These are phyloP conservation scores for Coriaria nepalensis DNA, from an alignment of 306 rosid species.

Conservation along the genomic window DNA sequence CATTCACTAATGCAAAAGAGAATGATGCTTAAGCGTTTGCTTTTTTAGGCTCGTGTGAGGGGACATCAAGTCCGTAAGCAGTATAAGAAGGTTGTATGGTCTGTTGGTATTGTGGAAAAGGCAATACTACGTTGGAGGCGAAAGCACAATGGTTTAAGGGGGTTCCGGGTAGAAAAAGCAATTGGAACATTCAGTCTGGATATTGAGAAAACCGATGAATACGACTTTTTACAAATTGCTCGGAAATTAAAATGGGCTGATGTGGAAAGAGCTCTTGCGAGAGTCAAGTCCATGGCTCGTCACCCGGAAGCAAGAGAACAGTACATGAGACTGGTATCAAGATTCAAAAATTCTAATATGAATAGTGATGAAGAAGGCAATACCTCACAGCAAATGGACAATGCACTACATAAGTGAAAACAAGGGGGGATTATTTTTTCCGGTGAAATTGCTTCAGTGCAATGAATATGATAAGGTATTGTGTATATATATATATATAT, in stretches of 20 bases:
- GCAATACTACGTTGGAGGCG: conserved; percentile 70
- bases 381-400: conserved; percentile 2
- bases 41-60: conserved; percentile 57
- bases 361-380: conserved; percentile 9
- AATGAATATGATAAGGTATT: too few species aligned
- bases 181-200: conserved; percentile 20
- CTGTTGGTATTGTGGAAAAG: conserved; percentile 62
- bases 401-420: conserved; percentile 2
- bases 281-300: conserved; percentile 53
- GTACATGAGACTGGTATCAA: conserved; percentile 45
- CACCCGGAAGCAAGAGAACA: conserved; percentile 53
- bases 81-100: conserved; percentile 54
- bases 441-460: neutral
- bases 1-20: too few species aligned
- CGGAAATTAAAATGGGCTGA: conserved; percentile 50
- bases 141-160: conserved; percentile 51
- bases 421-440: neutral
- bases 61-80: conserved; percentile 63
- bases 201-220: conserved; percentile 36
- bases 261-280: conserved; percentile 53
- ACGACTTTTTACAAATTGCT: conserved; percentile 49
- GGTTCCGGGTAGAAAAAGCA: conserved; percentile 32
- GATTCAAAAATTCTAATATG: conserved; percentile 40
- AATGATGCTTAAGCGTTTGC: neutral
- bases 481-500: too few species aligned